Base-by-base conservation (phyloP, 1,284 basidiomycete genomes). In the Cryptococcus floricola region DNA sequence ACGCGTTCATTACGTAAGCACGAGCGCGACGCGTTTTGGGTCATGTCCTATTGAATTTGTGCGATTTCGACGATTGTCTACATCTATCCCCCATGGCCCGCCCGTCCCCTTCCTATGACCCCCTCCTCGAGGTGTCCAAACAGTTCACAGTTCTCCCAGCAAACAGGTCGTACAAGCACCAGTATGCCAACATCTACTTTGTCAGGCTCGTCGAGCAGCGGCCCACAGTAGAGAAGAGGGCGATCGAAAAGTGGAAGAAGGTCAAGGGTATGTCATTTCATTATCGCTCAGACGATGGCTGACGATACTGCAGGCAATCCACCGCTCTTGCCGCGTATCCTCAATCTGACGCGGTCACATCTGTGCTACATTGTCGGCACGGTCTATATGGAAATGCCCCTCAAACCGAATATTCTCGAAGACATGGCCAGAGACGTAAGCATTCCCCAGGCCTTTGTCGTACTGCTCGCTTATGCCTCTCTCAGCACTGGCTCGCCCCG, bases 391-490 rank as follows among this genome's bases (percentile, higher is more conserved):
- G 89, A 96, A 60, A 98, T 98, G 96, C 90, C 90, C 4, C 81
- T 97, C 55, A 99, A 99, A 73, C 95, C 95, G 0, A 97, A 98
- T 67, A 90, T 99, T 13, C 82, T 99, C 54, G 88, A 94, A 68
- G 96, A 99, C 64, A 84, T 98, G 63, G 91, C 87, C 13, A 82
- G 90, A 70, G 92, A 98, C 69, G 95, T 96, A 69, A 67, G 88
- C 47, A 19, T 45, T 39, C 19, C 25, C 49, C 47, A 13, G 37
- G 16, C 7, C 10, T 34, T 43, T 28, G 39, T 25, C 8, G 4
- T 42, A 9, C 19, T 38, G 9, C 39, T 31, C 28, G n/a, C 16
- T 13, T 38, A 48, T 16, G 38, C 19, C 41, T 31, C 39, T 57
- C 59, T 53, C 68, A 96, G 92, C 89, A 90, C 74, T 91, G 91